Conservation (phyloP, 2,329 filamentous ascomycete genomes). For the Malbranchea cinnamomea region DNA sequence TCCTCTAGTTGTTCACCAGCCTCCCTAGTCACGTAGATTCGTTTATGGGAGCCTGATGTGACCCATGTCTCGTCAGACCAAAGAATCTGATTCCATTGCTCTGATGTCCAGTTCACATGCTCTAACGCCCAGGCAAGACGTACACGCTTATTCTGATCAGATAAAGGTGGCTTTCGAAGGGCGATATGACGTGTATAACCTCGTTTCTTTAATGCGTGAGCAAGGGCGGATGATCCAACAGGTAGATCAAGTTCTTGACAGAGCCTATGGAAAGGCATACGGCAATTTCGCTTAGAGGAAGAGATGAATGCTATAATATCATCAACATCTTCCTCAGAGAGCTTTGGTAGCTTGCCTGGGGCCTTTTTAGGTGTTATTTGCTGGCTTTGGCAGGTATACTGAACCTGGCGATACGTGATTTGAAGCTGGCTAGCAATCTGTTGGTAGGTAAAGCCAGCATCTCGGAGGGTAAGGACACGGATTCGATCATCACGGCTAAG, state of each 20-base stretch:
- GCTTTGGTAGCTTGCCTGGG: too few species aligned
- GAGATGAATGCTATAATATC: too few species aligned
- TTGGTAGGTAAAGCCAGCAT: neutral
- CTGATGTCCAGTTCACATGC: neutral
- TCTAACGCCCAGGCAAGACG: neutral
- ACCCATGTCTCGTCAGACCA: slow-evolving; percentile 1
- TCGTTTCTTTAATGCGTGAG: neutral
- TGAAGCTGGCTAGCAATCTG: too few species aligned
- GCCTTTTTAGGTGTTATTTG: neutral
- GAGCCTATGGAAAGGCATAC: too few species aligned
- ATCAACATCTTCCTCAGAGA: too few species aligned
- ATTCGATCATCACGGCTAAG: neutral
- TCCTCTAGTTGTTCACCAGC: neutral
- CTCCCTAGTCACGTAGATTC: neutral
- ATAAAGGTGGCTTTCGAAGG: neutral
- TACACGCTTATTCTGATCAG: neutral
- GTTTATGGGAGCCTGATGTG: neutral
- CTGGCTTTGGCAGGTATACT: neutral
- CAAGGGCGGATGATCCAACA: neutral
- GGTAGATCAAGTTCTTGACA: too few species aligned
- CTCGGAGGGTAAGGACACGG: neutral
- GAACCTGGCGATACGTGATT: slow-evolving; percentile 1
- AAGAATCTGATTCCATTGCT: neutral
- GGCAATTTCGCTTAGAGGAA: too few species aligned
- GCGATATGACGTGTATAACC: neutral